Evolutionary conservation across 176 grass and related monocot species (phyloP).

Genomic region (Aegilops longissima): DNA sequence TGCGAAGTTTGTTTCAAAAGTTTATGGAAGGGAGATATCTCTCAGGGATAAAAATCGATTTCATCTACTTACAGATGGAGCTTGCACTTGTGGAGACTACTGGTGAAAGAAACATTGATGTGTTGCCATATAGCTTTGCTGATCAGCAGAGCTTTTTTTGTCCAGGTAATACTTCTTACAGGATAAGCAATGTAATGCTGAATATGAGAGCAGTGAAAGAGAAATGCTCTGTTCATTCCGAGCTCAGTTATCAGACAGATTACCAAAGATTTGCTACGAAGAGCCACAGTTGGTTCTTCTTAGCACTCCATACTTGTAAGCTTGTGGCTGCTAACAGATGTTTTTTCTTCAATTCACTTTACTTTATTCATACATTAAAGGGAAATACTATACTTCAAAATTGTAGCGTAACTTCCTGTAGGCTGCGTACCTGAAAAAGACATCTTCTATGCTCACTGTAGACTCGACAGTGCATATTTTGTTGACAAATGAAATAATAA

Average conservation of each 20-base stretch:
- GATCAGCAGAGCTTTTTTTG: not conserved
- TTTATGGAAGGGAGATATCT: constrained; percentile 58
- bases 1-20: constrained; percentile 72
- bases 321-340: not conserved
- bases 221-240: constrained; percentile 19
- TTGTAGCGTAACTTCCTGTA: constrained; percentile 13
- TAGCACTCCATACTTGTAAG: not conserved
- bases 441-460: constrained; percentile 9
- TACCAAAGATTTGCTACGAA: not conserved
- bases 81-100: constrained; percentile 70
- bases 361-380: not conserved
- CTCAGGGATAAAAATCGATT: constrained; percentile 77
- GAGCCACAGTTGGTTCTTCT: not conserved
- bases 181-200: constrained; percentile 1
- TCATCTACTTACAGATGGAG: constrained; percentile 49
- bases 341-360: constrained; percentile 3
- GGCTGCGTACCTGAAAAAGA: constrained; percentile 1
- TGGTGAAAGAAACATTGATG: constrained; percentile 45
- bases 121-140: constrained; percentile 1
- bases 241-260: constrained; percentile 3
- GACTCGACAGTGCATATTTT: not conserved
- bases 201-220: not conserved
- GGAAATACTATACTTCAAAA: not conserved
- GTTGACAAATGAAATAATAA: not conserved
- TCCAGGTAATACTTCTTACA: not conserved